phyloP scores from a whole-genome alignment of 768 basidiomycete species.

The Coprinopsis strossmayeri region DNA sequence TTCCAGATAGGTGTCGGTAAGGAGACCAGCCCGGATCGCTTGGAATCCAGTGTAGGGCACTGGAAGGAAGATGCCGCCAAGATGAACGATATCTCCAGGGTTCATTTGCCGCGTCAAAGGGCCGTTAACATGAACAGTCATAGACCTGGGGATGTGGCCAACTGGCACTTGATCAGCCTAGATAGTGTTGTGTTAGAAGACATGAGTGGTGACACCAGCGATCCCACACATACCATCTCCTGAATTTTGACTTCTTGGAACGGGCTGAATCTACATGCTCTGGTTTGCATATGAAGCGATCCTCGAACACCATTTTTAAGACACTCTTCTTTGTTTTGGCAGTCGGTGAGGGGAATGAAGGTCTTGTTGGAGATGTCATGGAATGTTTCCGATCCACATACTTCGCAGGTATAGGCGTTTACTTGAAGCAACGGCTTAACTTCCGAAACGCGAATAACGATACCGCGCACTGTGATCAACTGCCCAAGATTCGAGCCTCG shows the following conservation, averaged over 20 bases:
- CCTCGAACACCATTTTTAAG: constrained; percentile 82
- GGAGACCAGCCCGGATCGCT: constrained; percentile 90
- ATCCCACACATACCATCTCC: constrained; percentile 91
- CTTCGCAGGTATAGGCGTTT: constrained; percentile 97
- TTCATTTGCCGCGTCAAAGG: constrained; percentile 85
- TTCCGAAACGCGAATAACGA: constrained; percentile 97
- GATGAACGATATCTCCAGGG: constrained; percentile 92
- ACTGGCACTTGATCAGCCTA: constrained; percentile 99
- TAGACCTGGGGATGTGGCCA: constrained; percentile 96
- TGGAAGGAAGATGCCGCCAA: constrained; percentile 96
- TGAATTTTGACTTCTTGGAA: constrained; percentile 99
- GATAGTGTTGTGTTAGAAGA: constrained; percentile 4
- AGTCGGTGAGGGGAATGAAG: constrained; percentile 84
- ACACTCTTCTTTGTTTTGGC: constrained; percentile 82
- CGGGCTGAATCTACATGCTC: constrained; percentile 93
- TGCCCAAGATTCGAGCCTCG: constrained; percentile 82
- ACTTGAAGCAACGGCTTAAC: constrained; percentile 96
- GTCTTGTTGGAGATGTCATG: constrained; percentile 92
- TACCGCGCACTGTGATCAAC: constrained; percentile 94
- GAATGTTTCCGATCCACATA: constrained; percentile 97
- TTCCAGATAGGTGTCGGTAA: constrained; percentile 97
- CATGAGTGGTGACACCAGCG: constrained; percentile 1
- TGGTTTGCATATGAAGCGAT: constrained; percentile 95
- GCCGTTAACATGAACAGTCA: constrained; percentile 94
- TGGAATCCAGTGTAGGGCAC: constrained; percentile 97